Evolutionary conservation across 2,329 filamentous ascomycete species (phyloP), one percentile per base, ranked within the genome.

Genomic region (Ophiobolus disseminans): DNA sequence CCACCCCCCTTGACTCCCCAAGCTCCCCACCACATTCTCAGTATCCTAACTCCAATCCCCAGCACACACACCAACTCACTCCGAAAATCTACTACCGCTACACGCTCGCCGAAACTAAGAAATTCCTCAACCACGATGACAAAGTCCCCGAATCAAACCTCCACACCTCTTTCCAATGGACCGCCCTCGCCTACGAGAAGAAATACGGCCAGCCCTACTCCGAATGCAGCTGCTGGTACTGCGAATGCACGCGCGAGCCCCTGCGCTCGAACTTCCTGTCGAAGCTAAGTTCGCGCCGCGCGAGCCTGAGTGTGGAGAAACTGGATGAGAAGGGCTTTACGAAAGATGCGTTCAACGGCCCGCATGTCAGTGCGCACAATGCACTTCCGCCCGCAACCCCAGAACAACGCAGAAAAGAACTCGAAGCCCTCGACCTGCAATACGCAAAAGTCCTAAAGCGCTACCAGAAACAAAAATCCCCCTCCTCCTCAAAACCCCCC

Each of bases 191-290:
- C 1, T 95, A 93, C 67, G 83, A 89, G 58, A 82, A 83, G 21
- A 70, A 75, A 11, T 91, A 82, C 57, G 73, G 76, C 13, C 81
- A 86, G 40, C 81, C 89, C 4, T 95, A 92, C 68, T 86, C 82
- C 1, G 86, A 89, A 69, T 93, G 89, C 62, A 89, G 85, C 0
- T 92, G 89, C 70, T 92, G 89, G 88, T 91, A 92, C 69, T 95
- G 90, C 72, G 90, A 94, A 71, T 81, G 85, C 4, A 80, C 86
- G 43, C 83, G 87, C 25, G 76, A 83, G 34, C 74, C 80, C 2
- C 78, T 81, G 8, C 84, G 61, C n/a, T 56, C 55, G 2, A 50
- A 44, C 17, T 51, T 65, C 32, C 80, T 52, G 73, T 62, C 32
- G 67, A 56, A 57, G 19, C 44, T 77, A 1, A 72, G 78, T 45